Evolutionary conservation across 177 flowering plant genomes (phyloP).

Genomic region (Tripterygium wilfordii): DNA sequence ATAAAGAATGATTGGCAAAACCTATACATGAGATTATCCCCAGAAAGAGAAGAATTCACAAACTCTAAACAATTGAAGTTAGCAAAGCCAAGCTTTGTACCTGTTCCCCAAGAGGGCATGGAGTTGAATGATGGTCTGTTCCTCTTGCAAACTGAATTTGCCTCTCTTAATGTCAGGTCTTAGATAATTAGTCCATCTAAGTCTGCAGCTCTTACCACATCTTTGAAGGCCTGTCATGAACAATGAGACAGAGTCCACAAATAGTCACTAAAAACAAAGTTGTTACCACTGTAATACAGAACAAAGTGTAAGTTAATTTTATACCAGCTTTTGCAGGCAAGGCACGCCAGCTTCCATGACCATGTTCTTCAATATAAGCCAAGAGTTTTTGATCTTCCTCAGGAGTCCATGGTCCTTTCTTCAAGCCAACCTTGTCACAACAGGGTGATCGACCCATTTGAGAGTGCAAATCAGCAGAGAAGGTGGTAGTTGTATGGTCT

Average conservation of each 20-base stretch:
- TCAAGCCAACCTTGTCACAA: slow-evolving; percentile 83
- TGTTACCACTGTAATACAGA: no score
- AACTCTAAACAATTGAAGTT: no score
- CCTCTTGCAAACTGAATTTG: slow-evolving; percentile 79
- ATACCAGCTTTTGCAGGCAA: slow-evolving; percentile 87
- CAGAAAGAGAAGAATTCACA: no score
- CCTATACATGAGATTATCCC: no score
- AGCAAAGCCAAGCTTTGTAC: no score
- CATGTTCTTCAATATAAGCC: slow-evolving; percentile 76
- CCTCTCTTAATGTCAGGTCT: slow-evolving; percentile 92
- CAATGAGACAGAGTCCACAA: no score
- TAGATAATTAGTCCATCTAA: slow-evolving; percentile 86
- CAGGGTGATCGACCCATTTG: slow-evolving; percentile 88
- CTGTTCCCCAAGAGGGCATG: slow-evolving; percentile 89
- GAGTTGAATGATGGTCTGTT: slow-evolving; percentile 86
- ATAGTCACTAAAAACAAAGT: no score
- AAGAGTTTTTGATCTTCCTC: slow-evolving; percentile 91
- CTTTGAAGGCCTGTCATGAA: slow-evolving; percentile 59
- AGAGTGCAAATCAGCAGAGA: slow-evolving; percentile 3
- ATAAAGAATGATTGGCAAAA: no score
- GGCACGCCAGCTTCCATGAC: slow-evolving; percentile 95
- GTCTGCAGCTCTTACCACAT: slow-evolving; percentile 91
- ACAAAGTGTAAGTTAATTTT: no score
- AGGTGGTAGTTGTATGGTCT: slow-evolving; percentile 6
- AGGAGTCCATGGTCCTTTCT: slow-evolving; percentile 95